These are phyloP conservation scores for Peronospora tabacina DNA, from an alignment of 352 stramenopile genomes.

Conservation along the genomic window DNA sequence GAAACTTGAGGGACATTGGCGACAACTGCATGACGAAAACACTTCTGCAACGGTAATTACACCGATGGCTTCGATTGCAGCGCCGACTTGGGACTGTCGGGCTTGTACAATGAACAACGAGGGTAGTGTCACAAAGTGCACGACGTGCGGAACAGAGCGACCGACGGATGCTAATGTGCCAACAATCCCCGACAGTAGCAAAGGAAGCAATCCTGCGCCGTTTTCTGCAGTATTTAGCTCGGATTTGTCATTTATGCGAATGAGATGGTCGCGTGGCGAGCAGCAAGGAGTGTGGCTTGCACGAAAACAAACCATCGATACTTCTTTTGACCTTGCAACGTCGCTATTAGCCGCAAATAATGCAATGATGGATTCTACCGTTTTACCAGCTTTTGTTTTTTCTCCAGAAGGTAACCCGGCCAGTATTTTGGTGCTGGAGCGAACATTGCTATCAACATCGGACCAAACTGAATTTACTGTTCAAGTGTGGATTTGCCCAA, in stretches of 20 bases:
- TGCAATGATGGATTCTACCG: slow-evolving; percentile 50
- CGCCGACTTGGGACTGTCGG: slow-evolving; percentile 51
- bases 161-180: slow-evolving; percentile 31
- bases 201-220: slow-evolving; percentile 68
- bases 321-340: slow-evolving; percentile 33
- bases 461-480: slow-evolving; percentile 51
- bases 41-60: slow-evolving; percentile 8
- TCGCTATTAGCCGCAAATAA: slow-evolving; percentile 29
- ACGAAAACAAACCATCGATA: slow-evolving; percentile 27
- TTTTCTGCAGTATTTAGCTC: slow-evolving; percentile 54
- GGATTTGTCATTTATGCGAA: slow-evolving; percentile 62
- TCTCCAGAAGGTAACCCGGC: slow-evolving; percentile 42
- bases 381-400: slow-evolving; percentile 44
- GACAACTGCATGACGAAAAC: slow-evolving; percentile 43
- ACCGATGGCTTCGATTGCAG: slow-evolving; percentile 19
- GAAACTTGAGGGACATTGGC: slow-evolving; percentile 76
- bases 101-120: slow-evolving; percentile 79
- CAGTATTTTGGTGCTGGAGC: slow-evolving; percentile 58
- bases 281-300: slow-evolving; percentile 78
- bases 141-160: slow-evolving; percentile 65
- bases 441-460: slow-evolving; percentile 41
- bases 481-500: slow-evolving; percentile 58
- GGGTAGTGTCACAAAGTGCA: slow-evolving; percentile 44
- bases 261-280: slow-evolving; percentile 76
- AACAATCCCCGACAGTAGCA: slow-evolving; percentile 24